Conservation (phyloP, 192 early-diverging fungal species). For the Rhizoclosmatium globosum region DNA sequence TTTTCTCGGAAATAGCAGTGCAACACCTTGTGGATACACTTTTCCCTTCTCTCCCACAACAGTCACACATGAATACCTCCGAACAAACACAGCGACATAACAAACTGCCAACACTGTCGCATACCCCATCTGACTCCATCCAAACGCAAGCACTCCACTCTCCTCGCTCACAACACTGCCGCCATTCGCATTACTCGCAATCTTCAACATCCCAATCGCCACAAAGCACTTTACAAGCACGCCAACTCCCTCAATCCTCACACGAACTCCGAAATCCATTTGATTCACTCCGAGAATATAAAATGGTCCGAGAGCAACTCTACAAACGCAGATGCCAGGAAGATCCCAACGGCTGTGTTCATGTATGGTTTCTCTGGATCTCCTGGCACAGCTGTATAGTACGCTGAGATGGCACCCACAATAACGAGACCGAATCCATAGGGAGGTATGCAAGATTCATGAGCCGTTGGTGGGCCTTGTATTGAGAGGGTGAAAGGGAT, state of each 20-base stretch:
- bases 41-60: not conserved
- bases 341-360: too few species aligned
- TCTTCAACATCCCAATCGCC: conserved; percentile 70
- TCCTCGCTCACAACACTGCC: conserved; percentile 39
- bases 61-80: conserved; percentile 45
- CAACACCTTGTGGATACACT: conserved; percentile 16
- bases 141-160: conserved; percentile 79
- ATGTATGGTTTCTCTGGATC: too few species aligned
- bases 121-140: conserved; percentile 81
- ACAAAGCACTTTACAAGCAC: conserved; percentile 77
- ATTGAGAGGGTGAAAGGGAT: too few species aligned
- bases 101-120: conserved; percentile 63
- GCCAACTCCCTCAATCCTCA: conserved; percentile 82
- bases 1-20: conserved; percentile 13
- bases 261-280: conserved; percentile 80
- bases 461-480: too few species aligned
- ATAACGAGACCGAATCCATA: too few species aligned
- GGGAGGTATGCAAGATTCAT: too few species aligned
- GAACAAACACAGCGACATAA: conserved; percentile 53
- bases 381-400: too few species aligned
- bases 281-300: conserved; percentile 76
- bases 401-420: too few species aligned
- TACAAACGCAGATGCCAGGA: too few species aligned
- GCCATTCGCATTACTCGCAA: not conserved
- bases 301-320: too few species aligned